These are phyloP conservation scores for Globisporangium paddicum DNA, from an alignment of 352 stramenopile species.

Conservation along the genomic window DNA sequence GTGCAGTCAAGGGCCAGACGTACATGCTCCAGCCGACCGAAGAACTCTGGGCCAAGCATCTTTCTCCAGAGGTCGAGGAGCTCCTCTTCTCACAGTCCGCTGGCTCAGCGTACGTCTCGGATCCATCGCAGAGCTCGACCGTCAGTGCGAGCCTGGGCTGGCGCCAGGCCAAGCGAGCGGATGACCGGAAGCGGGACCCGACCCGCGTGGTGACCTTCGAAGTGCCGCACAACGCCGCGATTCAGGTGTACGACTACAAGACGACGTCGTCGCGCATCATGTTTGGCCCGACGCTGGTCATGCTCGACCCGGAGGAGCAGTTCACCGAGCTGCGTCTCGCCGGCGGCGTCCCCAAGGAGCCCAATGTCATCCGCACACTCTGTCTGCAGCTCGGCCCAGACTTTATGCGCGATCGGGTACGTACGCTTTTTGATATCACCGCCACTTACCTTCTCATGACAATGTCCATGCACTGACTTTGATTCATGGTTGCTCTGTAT, in stretches of 20 bases:
- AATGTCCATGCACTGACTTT: neutral
- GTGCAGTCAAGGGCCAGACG: constrained; percentile 66
- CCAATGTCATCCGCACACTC: constrained; percentile 78
- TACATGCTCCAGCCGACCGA: constrained; percentile 83
- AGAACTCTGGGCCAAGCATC: constrained; percentile 64
- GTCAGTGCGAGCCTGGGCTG: neutral
- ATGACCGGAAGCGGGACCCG: constrained; percentile 30
- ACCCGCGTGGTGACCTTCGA: constrained; percentile 76
- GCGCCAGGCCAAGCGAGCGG: neutral
- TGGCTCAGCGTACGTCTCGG: constrained; percentile 57
- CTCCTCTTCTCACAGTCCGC: constrained; percentile 47
- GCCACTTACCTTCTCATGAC: no score
- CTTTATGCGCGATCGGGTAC: constrained; percentile 74
- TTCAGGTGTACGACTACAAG: constrained; percentile 86
- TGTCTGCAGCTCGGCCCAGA: constrained; percentile 76
- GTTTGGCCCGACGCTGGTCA: constrained; percentile 75
- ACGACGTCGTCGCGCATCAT: constrained; percentile 76
- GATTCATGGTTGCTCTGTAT: no score
- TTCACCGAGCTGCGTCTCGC: constrained; percentile 75
- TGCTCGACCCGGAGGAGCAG: constrained; percentile 79
- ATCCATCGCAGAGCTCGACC: constrained; percentile 28
- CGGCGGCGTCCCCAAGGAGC: constrained; percentile 61
- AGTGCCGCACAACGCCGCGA: constrained; percentile 75
- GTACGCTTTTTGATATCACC: neutral
- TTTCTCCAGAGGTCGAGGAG: constrained; percentile 61